phyloP scores from a whole-genome alignment of 495 filamentous ascomycete species.

The Hyaloscypha finlandica region DNA sequence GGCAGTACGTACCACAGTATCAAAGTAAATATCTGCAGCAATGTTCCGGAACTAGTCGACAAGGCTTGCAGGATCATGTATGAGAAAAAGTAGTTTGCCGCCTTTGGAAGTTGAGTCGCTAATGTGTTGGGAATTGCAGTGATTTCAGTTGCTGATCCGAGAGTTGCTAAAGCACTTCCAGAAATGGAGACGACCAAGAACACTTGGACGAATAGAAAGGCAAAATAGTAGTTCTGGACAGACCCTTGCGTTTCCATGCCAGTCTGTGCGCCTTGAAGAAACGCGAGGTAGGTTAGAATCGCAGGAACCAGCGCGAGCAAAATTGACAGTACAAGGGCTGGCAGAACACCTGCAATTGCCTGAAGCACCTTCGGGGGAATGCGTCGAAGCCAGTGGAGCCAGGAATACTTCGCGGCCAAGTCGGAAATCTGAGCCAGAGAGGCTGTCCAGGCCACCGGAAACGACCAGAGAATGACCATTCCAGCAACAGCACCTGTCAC shows the following conservation, averaged over 20 bases:
- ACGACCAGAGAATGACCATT: slow-evolving; percentile 87
- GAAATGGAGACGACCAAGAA: slow-evolving; percentile 92
- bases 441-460: slow-evolving; percentile 88
- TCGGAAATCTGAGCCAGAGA: slow-evolving; percentile 73
- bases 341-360: slow-evolving; percentile 83
- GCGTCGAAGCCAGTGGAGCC: slow-evolving; percentile 68
- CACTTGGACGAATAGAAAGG: slow-evolving; percentile 92
- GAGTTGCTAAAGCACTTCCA: slow-evolving; percentile 69
- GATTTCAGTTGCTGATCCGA: slow-evolving; percentile 59
- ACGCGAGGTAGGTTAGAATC: slow-evolving; percentile 68
- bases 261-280: slow-evolving; percentile 78
- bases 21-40: slow-evolving; percentile 80
- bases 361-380: slow-evolving; percentile 56
- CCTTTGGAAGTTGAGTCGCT: slow-evolving; percentile 80
- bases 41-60: slow-evolving; percentile 82
- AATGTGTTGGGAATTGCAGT: slow-evolving; percentile 67
- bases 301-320: slow-evolving; percentile 81
- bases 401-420: slow-evolving; percentile 62
- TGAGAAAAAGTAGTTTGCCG: slow-evolving; percentile 96
- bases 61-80: slow-evolving; percentile 97
- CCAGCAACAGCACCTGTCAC: slow-evolving; percentile 67
- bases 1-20: slow-evolving; percentile 79
- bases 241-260: slow-evolving; percentile 77
- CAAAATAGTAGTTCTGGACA: slow-evolving; percentile 91
- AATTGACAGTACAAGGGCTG: slow-evolving; percentile 74